These are phyloP conservation scores for Boletus coccyginus DNA, from an alignment of 768 basidiomycete genomes.

Conservation along the genomic window DNA sequence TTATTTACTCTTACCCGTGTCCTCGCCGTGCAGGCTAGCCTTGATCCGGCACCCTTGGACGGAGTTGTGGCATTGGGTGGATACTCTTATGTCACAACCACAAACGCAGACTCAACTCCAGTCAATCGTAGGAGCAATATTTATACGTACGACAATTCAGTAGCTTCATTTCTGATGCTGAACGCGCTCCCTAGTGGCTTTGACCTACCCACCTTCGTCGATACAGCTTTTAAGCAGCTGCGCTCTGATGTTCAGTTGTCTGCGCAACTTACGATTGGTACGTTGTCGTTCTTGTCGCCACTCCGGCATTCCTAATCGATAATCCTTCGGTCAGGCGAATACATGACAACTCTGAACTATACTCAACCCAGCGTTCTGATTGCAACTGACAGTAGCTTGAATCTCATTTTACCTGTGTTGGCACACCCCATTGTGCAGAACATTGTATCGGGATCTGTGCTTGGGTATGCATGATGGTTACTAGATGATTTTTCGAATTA, in stretches of 20 bases:
- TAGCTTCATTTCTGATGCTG: neutral
- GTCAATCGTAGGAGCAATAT: constrained; percentile 42
- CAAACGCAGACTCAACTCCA: constrained; percentile 32
- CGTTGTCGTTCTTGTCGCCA: neutral
- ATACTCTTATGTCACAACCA: constrained; percentile 48
- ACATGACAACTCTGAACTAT: constrained; percentile 60
- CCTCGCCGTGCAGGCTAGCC: constrained; percentile 61
- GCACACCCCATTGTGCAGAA: constrained; percentile 75
- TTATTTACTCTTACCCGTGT: constrained; percentile 70
- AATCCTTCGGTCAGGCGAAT: constrained; percentile 46
- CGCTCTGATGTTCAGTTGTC: constrained; percentile 57
- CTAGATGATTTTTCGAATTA: neutral
- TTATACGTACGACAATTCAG: constrained; percentile 44
- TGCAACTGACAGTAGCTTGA: constrained; percentile 56
- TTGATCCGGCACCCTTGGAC: constrained; percentile 60
- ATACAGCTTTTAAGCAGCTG: constrained; percentile 63
- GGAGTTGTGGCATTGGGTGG: constrained; percentile 65
- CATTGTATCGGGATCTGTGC: constrained; percentile 54
- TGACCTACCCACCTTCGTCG: constrained; percentile 58
- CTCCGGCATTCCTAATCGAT: constrained; percentile 1
- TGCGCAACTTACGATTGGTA: constrained; percentile 57
- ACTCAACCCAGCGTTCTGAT: constrained; percentile 55
- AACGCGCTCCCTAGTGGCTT: constrained; percentile 45
- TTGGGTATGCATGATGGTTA: constrained; percentile 42
- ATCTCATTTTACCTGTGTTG: constrained; percentile 64